These are phyloP conservation scores for Rhodamnia rubescens DNA, from an alignment of 345 rosid genomes.

Conservation along the genomic window DNA sequence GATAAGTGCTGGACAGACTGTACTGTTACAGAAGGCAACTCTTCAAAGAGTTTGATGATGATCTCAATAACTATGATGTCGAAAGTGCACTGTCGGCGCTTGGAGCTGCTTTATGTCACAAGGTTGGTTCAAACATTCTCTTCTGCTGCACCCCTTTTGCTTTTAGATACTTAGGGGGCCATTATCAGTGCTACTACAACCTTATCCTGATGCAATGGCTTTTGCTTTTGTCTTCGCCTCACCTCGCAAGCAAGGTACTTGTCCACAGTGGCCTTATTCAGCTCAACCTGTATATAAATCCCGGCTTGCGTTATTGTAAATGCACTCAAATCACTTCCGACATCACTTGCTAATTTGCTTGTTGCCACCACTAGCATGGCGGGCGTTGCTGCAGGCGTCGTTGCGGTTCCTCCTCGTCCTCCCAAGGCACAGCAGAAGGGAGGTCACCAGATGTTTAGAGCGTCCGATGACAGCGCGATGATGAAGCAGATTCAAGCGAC, in stretches of 20 bases:
- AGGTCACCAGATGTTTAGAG: slow-evolving; percentile 12
- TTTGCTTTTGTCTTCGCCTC: slow-evolving; percentile 4
- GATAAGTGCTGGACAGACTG: neutral
- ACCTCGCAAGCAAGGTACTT: slow-evolving; percentile 6
- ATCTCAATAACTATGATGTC: neutral
- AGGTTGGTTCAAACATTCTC: neutral
- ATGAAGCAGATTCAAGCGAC: slow-evolving; percentile 33
- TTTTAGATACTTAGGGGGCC: neutral
- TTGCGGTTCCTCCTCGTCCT: neutral
- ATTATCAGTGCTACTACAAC: neutral
- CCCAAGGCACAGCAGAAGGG: slow-evolving; percentile 4
- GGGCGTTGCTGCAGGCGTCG: neutral
- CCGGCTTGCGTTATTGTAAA: neutral
- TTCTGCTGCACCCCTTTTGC: neutral
- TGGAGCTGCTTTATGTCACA: neutral
- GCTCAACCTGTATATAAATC: slow-evolving; percentile 8
- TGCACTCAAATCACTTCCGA: neutral
- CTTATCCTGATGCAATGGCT: neutral
- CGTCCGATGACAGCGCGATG: slow-evolving; percentile 21
- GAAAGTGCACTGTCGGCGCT: neutral
- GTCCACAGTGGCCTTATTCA: neutral
- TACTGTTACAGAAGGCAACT: neutral
- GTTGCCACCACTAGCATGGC: neutral
- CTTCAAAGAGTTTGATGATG: neutral
- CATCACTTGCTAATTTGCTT: neutral